These are phyloP conservation scores for Tricholoma saponaceum DNA, from an alignment of 768 basidiomycete species.

Conservation along the genomic window DNA sequence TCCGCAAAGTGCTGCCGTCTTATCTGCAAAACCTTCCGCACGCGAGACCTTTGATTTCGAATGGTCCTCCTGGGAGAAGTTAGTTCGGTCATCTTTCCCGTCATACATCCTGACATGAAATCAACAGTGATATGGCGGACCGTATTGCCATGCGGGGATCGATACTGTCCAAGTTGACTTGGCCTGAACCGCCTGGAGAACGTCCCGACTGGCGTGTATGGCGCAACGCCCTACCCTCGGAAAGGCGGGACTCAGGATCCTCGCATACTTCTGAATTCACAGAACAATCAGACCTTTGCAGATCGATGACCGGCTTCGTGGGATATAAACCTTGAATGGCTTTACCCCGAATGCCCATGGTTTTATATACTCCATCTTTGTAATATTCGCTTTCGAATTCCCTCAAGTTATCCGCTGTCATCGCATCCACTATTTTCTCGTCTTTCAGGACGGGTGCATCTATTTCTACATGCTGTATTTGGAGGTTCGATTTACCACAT, in stretches of 20 bases:
- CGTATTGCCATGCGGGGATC: slow-evolving; percentile 58
- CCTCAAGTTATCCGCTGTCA: slow-evolving; percentile 1
- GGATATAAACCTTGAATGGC: slow-evolving; percentile 22
- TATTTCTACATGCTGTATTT: background rate
- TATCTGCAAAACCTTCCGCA: slow-evolving; percentile 23
- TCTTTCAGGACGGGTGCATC: background rate
- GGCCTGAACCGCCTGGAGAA: slow-evolving; percentile 47
- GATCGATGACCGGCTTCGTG: slow-evolving; percentile 54
- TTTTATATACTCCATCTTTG: background rate
- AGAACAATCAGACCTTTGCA: slow-evolving; percentile 29
- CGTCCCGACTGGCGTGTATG: slow-evolving; percentile 50
- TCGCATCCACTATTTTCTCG: slow-evolving; percentile 8
- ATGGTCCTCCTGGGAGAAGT: slow-evolving; percentile 74
- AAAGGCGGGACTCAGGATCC: background rate
- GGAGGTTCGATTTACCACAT: background rate
- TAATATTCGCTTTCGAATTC: background rate
- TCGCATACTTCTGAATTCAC: background rate
- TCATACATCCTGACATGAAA: background rate
- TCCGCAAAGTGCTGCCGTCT: slow-evolving; percentile 16
- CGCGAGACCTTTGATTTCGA: slow-evolving; percentile 62
- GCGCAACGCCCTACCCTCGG: slow-evolving; percentile 36
- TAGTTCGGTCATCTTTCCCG: slow-evolving; percentile 17
- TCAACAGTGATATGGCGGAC: slow-evolving; percentile 67
- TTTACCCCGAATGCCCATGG: background rate
- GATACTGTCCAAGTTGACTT: slow-evolving; percentile 42